A percentile compares a stretch with the other conserved stretches of the same genome.
These are phyloP conservation scores for Colletotrichum sp. DNA, from an alignment of 2,329 filamentous ascomycete species.

Conservation along the genomic window DNA sequence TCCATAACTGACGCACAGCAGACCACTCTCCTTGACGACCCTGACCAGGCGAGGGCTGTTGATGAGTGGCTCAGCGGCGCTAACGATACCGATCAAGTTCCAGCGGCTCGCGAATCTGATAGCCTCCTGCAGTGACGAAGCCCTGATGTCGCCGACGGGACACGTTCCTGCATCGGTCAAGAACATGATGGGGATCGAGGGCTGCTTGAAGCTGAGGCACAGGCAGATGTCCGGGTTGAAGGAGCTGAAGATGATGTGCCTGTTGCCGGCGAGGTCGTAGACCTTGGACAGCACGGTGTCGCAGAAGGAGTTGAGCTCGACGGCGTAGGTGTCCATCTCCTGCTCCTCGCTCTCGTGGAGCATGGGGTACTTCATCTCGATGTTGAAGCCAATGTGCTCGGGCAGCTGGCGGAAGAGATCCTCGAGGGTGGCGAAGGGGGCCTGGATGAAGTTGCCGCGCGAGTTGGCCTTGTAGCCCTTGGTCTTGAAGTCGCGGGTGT, in stretches of 20 bases:
- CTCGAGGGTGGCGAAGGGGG: conserved; percentile 92
- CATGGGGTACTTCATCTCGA: conserved; percentile 99
- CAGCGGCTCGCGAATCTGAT: conserved; percentile 93
- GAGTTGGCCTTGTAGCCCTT: conserved; percentile 97
- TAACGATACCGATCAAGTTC: conserved; percentile 93
- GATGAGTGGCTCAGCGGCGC: conserved; percentile 85
- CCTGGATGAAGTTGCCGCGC: conserved; percentile 92
- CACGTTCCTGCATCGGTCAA: conserved; percentile 86
- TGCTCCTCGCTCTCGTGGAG: conserved; percentile 93
- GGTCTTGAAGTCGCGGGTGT: conserved; percentile 91
- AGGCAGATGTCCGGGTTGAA: conserved; percentile 98
- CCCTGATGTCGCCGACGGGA: conserved; percentile 85
- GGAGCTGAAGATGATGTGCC: conserved; percentile 96
- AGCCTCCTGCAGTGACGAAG: conserved; percentile 91
- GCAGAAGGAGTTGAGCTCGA: conserved; percentile 95
- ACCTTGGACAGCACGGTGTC: conserved; percentile 91
- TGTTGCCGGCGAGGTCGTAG: conserved; percentile 79
- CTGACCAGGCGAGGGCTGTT: conserved; percentile 86
- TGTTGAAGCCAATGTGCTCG: conserved; percentile 89
- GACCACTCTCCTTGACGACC: conserved; percentile 90
- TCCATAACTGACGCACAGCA: conserved; percentile 97
- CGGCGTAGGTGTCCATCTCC: conserved; percentile 94
- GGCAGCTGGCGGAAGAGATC: conserved; percentile 89
- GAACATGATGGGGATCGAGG: conserved; percentile 94
- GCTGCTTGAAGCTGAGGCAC: conserved; percentile 94